These are phyloP conservation scores for Schizochytrium sp. DNA, from an alignment of 108 stramenopile genomes.

Conservation along the genomic window DNA sequence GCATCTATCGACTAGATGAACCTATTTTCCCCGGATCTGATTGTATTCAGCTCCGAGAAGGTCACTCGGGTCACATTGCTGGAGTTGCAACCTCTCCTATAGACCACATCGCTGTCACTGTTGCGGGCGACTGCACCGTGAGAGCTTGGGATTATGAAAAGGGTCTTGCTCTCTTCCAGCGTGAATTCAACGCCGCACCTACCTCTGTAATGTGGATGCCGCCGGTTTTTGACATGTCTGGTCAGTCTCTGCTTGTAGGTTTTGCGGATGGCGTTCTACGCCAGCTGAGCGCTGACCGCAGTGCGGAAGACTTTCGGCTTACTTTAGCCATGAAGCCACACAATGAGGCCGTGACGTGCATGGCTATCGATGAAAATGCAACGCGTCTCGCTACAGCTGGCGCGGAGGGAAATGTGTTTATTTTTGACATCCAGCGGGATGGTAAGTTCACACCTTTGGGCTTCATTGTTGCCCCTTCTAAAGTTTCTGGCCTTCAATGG, in stretches of 20 bases:
- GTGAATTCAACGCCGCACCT: constrained; percentile 57
- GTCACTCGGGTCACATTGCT: constrained; percentile 70
- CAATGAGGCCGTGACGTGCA: constrained; percentile 63
- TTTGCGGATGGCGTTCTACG: constrained; percentile 78
- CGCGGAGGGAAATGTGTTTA: constrained; percentile 73
- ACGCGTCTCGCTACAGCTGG: constrained; percentile 71
- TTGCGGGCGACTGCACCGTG: constrained; percentile 72
- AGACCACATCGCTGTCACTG: constrained; percentile 71
- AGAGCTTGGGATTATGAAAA: constrained; percentile 71
- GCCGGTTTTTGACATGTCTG: constrained; percentile 45
- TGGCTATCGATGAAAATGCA: constrained; percentile 68
- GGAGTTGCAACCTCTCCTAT: constrained; percentile 68
- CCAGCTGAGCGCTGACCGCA: constrained; percentile 61
- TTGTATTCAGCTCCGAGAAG: constrained; percentile 56
- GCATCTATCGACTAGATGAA: constrained; percentile 33
- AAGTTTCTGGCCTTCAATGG: constrained; percentile 65
- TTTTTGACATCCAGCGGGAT: constrained; percentile 64
- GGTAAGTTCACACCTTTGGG: constrained; percentile 64
- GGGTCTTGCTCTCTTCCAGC: constrained; percentile 50
- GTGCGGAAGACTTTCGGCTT: background rate
- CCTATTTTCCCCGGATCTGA: background rate
- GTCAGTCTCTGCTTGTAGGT: constrained; percentile 69
- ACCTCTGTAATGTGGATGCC: constrained; percentile 71
- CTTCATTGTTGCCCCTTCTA: constrained; percentile 61
- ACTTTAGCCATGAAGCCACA: constrained; percentile 75